Conservation (phyloP, 768 basidiomycete species). For the Pisolithus marmoratus region DNA sequence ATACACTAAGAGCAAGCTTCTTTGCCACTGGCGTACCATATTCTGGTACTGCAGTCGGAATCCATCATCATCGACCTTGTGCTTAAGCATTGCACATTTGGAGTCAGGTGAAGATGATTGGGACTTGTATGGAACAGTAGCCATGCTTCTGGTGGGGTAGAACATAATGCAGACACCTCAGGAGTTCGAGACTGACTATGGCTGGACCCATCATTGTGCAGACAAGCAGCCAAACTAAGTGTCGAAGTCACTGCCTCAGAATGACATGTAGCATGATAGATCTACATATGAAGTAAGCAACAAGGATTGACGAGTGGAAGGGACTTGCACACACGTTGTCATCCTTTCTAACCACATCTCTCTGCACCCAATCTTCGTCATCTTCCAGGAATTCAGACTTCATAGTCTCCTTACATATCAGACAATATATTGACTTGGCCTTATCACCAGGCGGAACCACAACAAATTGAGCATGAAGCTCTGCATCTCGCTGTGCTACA, state of each 20-base stretch:
- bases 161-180: conserved; percentile 39
- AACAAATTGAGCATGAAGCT: too few species aligned
- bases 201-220: too few species aligned
- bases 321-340: conserved; percentile 54
- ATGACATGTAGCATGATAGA: too few species aligned
- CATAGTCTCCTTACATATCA: conserved; percentile 92
- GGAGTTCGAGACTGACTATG: conserved; percentile 81
- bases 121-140: conserved; percentile 29
- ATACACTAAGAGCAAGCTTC: conserved; percentile 49
- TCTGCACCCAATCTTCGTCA: conserved; percentile 98
- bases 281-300: too few species aligned
- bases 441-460: conserved; percentile 82
- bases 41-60: conserved; percentile 27
- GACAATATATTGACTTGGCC: conserved; percentile 78
- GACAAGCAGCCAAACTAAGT: too few species aligned
- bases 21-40: conserved; percentile 61
- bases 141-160: conserved; percentile 32
- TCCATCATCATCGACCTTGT: conserved; percentile 59
- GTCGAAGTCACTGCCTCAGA: too few species aligned
- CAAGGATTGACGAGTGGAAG: conserved; percentile 26
- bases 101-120: conserved; percentile 48
- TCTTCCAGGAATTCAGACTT: conserved; percentile 92
- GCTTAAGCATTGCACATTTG: too few species aligned
- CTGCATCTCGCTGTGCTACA: too few species aligned
- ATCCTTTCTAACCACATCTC: conserved; percentile 81